These are phyloP conservation scores for Clavariopsis aquatica DNA, from an alignment of 495 filamentous ascomycete genomes.

Conservation along the genomic window DNA sequence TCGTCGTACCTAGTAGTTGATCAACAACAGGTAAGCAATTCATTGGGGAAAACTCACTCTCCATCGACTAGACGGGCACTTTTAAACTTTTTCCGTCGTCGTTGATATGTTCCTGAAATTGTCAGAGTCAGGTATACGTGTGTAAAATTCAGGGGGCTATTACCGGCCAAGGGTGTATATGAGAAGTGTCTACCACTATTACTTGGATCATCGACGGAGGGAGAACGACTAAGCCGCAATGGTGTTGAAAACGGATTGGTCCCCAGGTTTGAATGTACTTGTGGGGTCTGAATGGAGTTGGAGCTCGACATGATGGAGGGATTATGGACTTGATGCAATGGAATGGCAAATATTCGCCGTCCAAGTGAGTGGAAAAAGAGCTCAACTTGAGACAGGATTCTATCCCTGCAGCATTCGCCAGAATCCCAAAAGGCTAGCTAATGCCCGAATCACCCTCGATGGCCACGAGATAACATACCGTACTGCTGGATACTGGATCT, in stretches of 20 bases:
- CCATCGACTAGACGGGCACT: constrained; percentile 26
- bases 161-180: constrained; percentile 17
- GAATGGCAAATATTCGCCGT: neutral
- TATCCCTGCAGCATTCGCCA: neutral
- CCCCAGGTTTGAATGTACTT: constrained; percentile 16
- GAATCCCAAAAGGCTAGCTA: neutral
- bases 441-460: neutral
- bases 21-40: neutral
- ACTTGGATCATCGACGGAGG: constrained; percentile 24
- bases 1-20: constrained; percentile 22
- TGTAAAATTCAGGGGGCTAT: constrained; percentile 3
- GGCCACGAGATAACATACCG: neutral
- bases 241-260: constrained; percentile 37
- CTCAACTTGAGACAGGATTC: constrained; percentile 23
- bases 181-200: constrained; percentile 11
- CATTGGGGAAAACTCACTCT: constrained; percentile 17
- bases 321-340: neutral
- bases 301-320: constrained; percentile 25
- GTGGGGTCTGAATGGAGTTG: constrained; percentile 28
- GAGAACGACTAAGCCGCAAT: constrained; percentile 29
- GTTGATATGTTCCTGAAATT: neutral
- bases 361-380: constrained; percentile 20
- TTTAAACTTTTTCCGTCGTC: constrained; percentile 34
- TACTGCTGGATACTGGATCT: neutral
- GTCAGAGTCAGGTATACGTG: neutral